Conservation (phyloP, 2,329 filamentous ascomycete species). For the Aspergillus pseudoviridinutans region DNA sequence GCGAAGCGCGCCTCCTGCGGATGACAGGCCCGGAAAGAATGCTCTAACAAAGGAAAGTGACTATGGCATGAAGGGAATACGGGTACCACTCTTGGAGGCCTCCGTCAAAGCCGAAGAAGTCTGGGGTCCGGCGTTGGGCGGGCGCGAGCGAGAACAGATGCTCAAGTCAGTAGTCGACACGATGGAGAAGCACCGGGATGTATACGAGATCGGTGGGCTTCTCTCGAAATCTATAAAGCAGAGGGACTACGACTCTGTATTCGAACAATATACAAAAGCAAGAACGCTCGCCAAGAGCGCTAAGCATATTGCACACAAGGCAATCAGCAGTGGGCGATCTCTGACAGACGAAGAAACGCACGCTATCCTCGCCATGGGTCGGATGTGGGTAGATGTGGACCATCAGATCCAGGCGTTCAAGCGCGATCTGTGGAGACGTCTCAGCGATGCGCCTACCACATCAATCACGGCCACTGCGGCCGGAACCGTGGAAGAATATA, state of each 20-base stretch:
- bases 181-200: slow-evolving; percentile 73
- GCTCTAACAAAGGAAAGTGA: slow-evolving; percentile 89
- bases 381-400: slow-evolving; percentile 94
- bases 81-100: slow-evolving; percentile 79
- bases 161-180: slow-evolving; percentile 73
- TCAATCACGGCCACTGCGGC: slow-evolving; percentile 49
- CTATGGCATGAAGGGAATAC: slow-evolving; percentile 84
- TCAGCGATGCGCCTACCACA: slow-evolving; percentile 64
- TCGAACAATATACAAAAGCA: slow-evolving; percentile 84
- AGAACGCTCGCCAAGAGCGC: slow-evolving; percentile 77
- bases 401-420: slow-evolving; percentile 84
- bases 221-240: slow-evolving; percentile 83
- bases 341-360: slow-evolving; percentile 78
- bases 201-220: slow-evolving; percentile 74
- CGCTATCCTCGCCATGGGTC: slow-evolving; percentile 78
- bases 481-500: slow-evolving; percentile 70
- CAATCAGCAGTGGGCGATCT: slow-evolving; percentile 47
- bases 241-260: slow-evolving; percentile 81
- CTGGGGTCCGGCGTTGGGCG: slow-evolving; percentile 90
- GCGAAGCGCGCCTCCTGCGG: slow-evolving; percentile 36
- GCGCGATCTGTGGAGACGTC: slow-evolving; percentile 77
- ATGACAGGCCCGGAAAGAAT: slow-evolving; percentile 71
- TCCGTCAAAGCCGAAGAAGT: slow-evolving; percentile 94
- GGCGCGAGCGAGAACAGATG: slow-evolving; percentile 83
- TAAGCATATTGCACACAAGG: slow-evolving; percentile 60